Evolutionary conservation across 371 early-diverging fungal species (phyloP).

Genomic region (Rhizomucor pusillus): DNA sequence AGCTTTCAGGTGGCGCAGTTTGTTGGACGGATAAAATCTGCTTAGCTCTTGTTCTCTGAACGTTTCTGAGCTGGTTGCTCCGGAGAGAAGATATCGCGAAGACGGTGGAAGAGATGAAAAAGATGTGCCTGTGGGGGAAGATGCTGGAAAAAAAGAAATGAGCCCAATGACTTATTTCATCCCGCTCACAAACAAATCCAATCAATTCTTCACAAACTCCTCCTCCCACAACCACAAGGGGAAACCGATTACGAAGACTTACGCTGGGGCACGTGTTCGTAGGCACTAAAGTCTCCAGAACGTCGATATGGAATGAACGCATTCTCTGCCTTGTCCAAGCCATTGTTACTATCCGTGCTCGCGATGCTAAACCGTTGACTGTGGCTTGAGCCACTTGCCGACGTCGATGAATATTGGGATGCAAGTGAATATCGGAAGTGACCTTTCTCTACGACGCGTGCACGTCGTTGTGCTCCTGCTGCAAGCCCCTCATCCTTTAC

Average conservation of each 20-base stretch:
- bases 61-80: slow-evolving; percentile 28
- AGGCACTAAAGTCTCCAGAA: slow-evolving; percentile 19
- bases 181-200: slow-evolving; percentile 13
- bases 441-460: slow-evolving; percentile 10
- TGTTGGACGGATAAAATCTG: slow-evolving; percentile 24
- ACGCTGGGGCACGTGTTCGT: slow-evolving; percentile 25
- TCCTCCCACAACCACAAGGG: slow-evolving; percentile 1
- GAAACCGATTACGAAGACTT: slow-evolving; percentile 8
- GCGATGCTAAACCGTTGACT: slow-evolving; percentile 30
- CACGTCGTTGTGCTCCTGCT: too few relatives aligned
- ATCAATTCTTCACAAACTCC: not conserved
- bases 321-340: slow-evolving; percentile 12
- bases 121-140: slow-evolving; percentile 19
- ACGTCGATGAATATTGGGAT: slow-evolving; percentile 31
- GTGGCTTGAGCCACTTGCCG: slow-evolving; percentile 27
- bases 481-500: too few relatives aligned
- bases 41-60: slow-evolving; percentile 34
- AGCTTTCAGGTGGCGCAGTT: slow-evolving; percentile 21
- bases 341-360: slow-evolving; percentile 17
- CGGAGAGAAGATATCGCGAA: slow-evolving; percentile 30
- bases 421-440: slow-evolving; percentile 30
- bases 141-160: slow-evolving; percentile 11
- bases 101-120: slow-evolving; percentile 31
- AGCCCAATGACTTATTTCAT: not conserved
- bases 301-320: slow-evolving; percentile 10